A percentile compares a stretch with the other conserved stretches of the same genome.
Evolutionary conservation across 2,329 filamentous ascomycete genomes (phyloP).

Genomic region (Scolecobasidium constrictum): DNA sequence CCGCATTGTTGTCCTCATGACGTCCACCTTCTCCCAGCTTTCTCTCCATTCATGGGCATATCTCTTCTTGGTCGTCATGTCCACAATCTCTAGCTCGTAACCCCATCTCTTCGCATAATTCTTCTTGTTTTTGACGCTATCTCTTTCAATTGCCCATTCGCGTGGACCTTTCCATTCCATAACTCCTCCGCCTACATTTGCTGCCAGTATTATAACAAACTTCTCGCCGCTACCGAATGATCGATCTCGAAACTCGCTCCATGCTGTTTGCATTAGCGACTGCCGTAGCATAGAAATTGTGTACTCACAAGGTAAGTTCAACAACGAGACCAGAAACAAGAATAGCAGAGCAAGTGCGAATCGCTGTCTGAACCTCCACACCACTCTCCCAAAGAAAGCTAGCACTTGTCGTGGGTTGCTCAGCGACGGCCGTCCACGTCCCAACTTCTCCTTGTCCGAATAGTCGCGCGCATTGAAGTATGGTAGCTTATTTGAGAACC

Average conservation of each 20-base stretch:
- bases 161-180: slow-evolving; percentile 98
- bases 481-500: slow-evolving; percentile 68
- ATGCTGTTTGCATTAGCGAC: slow-evolving; percentile 47
- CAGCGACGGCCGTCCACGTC: slow-evolving; percentile 44
- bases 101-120: slow-evolving; percentile 82
- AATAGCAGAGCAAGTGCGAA: slow-evolving; percentile 49
- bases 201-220: slow-evolving; percentile 84
- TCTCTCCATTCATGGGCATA: slow-evolving; percentile 99
- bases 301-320: slow-evolving; percentile 66
- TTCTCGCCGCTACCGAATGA: slow-evolving; percentile 75
- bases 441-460: slow-evolving; percentile 68
- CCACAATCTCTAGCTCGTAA: slow-evolving; percentile 90
- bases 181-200: slow-evolving; percentile 90
- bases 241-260: slow-evolving; percentile 48
- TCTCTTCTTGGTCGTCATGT: slow-evolving; percentile 97
- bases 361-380: slow-evolving; percentile 55
- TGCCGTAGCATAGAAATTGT: background rate
- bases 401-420: slow-evolving; percentile 18
- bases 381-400: slow-evolving; percentile 35
- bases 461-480: slow-evolving; percentile 54
- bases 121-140: slow-evolving; percentile 91
- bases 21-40: slow-evolving; percentile 98
- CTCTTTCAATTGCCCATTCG: slow-evolving; percentile 96
- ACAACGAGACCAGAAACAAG: slow-evolving; percentile 50
- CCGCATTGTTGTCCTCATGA: slow-evolving; percentile 73